These are phyloP conservation scores for Suhomyces atakaporum DNA, from an alignment of 1,139 yeast species.

Conservation along the genomic window DNA sequence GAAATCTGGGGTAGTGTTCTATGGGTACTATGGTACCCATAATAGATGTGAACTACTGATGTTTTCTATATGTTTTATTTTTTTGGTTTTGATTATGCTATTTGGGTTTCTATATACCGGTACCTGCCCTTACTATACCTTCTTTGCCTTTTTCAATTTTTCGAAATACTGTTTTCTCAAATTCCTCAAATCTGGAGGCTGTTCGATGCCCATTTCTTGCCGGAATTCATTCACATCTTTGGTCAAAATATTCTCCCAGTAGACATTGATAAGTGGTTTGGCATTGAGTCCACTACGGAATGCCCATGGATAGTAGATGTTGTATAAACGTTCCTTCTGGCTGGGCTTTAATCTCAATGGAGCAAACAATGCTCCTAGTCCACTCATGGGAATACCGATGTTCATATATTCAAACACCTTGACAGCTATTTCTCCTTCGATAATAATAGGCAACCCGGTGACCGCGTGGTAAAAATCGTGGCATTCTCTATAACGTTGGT, in stretches of 20 bases:
- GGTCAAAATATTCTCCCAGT: conserved; percentile 87
- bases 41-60: too few species aligned
- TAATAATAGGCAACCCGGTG: conserved; percentile 84
- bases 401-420: conserved; percentile 92
- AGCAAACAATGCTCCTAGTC: conserved; percentile 84
- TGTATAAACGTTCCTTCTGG: conserved; percentile 57
- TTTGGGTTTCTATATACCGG: too few species aligned
- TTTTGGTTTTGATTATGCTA: too few species aligned
- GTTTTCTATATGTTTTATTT: too few species aligned
- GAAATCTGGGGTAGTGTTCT: too few species aligned
- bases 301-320: conserved; percentile 90
- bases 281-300: conserved; percentile 69
- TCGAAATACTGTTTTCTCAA: conserved; percentile 51
- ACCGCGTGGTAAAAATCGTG: conserved; percentile 96
- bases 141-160: conserved; percentile 29
- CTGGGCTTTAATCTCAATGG: conserved; percentile 62
- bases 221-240: conserved; percentile 74
- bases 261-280: conserved; percentile 80
- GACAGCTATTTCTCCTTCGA: conserved; percentile 94
- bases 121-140: conserved; percentile 5
- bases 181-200: conserved; percentile 74
- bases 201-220: conserved; percentile 66
- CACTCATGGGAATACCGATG: conserved; percentile 94
- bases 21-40: too few species aligned
- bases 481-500: conserved; percentile 91